Evolutionary conservation across 768 basidiomycete genomes (phyloP).

Genomic region (Lactarius sanguifluus): DNA sequence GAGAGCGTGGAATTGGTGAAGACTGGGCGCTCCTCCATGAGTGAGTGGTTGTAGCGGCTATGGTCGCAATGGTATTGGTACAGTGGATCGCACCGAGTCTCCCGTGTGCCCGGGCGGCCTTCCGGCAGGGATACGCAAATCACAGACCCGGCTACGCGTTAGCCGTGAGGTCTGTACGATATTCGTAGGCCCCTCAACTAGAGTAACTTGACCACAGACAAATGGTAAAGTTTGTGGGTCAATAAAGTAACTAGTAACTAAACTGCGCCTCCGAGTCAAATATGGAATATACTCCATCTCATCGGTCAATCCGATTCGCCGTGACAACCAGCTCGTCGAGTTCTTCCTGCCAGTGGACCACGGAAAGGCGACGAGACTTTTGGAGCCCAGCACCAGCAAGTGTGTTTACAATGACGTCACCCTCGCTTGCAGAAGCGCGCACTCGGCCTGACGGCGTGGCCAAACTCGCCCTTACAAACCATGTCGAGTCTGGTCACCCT

Average conservation of each 20-base stretch:
- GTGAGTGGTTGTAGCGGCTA: neutral
- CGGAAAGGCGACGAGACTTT: neutral
- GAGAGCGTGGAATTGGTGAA: constrained; percentile 49
- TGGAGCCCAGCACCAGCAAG: neutral
- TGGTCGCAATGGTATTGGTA: neutral
- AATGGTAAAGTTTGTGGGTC: neutral
- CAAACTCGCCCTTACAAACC: neutral
- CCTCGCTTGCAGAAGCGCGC: neutral
- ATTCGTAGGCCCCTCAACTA: no score
- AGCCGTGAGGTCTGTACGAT: neutral
- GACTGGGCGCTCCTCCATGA: constrained; percentile 26
- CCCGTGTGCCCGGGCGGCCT: constrained; percentile 6
- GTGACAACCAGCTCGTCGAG: neutral
- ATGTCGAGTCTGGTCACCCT: constrained; percentile 59
- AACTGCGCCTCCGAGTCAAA: neutral
- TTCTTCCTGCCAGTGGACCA: no score
- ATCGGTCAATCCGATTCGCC: neutral
- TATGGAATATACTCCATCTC: neutral
- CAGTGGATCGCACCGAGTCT: neutral
- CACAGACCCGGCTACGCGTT: constrained; percentile 14
- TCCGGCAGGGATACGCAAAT: constrained; percentile 7
- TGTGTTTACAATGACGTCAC: neutral
- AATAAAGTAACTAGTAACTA: neutral
- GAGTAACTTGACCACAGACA: neutral
- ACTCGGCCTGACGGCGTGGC: neutral